phyloP scores from a whole-genome alignment of 768 basidiomycete genomes.

The Flagelloscypha sp. region DNA sequence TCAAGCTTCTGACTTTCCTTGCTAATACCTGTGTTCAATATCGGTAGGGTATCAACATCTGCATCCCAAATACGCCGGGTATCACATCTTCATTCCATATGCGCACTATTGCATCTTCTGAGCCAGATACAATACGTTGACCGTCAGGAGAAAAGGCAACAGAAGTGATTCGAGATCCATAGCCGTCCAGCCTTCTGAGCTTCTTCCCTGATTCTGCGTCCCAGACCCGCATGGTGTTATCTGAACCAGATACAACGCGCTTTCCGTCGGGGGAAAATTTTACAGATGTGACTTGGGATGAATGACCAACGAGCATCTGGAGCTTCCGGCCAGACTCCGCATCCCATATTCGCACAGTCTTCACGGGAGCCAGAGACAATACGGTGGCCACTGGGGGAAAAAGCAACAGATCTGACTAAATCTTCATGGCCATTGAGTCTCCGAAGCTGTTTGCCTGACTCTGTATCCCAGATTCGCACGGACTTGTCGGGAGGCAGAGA shows the following conservation, averaged over 20 bases:
- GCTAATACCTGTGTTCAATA: constrained; percentile 8
- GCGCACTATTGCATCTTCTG: constrained; percentile 9
- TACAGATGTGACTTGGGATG: background rate
- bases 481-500: constrained; percentile 8
- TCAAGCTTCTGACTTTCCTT: constrained; percentile 4
- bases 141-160: constrained; percentile 15
- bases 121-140: constrained; percentile 19
- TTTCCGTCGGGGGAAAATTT: constrained; percentile 16
- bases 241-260: constrained; percentile 33
- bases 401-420: constrained; percentile 9
- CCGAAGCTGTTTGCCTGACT: constrained; percentile 3
- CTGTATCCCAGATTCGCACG: constrained; percentile 9
- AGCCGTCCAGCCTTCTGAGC: constrained; percentile 8
- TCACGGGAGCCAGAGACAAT: constrained; percentile 15
- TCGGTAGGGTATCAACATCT: constrained; percentile 5
- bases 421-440: constrained; percentile 9
- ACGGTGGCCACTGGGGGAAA: constrained; percentile 11
- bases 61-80: constrained; percentile 9
- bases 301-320: constrained; percentile 5
- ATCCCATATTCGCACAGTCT: constrained; percentile 13
- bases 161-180: constrained; percentile 2
- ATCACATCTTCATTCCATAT: constrained; percentile 7
- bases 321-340: background rate
- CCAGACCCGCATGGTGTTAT: constrained; percentile 14
- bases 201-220: background rate